These are phyloP conservation scores for Metarhizium rileyi DNA, from an alignment of 2,329 filamentous ascomycete species.

Conservation along the genomic window DNA sequence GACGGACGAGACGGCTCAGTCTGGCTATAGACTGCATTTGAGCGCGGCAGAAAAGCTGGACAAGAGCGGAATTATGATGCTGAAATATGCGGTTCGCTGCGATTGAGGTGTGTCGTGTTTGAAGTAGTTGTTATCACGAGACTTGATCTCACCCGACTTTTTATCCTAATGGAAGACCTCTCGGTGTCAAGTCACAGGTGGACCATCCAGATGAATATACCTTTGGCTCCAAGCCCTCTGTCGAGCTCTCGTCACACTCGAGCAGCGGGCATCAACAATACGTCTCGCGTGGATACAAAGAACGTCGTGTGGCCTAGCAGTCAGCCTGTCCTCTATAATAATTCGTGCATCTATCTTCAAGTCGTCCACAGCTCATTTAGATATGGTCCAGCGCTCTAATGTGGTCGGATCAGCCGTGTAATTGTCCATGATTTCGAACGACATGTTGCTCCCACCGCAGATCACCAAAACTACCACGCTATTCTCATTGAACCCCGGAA, in stretches of 20 bases:
- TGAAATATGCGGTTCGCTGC: conserved; percentile 10
- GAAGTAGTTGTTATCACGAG: too few relatives aligned
- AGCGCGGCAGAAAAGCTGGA: conserved; percentile 6
- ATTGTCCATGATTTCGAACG: conserved; percentile 19
- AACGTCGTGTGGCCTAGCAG: too few relatives aligned
- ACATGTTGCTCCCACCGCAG: conserved; percentile 23
- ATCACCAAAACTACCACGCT: conserved; percentile 20
- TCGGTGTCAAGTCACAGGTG: too few relatives aligned
- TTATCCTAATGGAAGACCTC: too few relatives aligned
- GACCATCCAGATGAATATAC: too few relatives aligned
- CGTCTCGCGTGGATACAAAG: too few relatives aligned
- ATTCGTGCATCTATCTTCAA: conserved; percentile 34
- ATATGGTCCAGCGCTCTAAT: conserved; percentile 16
- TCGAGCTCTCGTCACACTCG: too few relatives aligned
- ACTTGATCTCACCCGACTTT: too few relatives aligned
- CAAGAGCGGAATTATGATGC: conserved; percentile 15
- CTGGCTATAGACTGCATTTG: conserved; percentile 8
- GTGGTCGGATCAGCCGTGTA: not conserved
- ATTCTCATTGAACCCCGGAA: conserved; percentile 13
- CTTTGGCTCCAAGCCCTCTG: too few relatives aligned
- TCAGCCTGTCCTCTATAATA: too few relatives aligned
- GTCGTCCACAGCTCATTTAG: not conserved
- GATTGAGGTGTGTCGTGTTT: too few relatives aligned
- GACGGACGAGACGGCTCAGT: not conserved
- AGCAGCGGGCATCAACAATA: too few relatives aligned